Evolutionary conservation across 441 rosid genomes (phyloP).

Genomic region (Syzygium malaccense): DNA sequence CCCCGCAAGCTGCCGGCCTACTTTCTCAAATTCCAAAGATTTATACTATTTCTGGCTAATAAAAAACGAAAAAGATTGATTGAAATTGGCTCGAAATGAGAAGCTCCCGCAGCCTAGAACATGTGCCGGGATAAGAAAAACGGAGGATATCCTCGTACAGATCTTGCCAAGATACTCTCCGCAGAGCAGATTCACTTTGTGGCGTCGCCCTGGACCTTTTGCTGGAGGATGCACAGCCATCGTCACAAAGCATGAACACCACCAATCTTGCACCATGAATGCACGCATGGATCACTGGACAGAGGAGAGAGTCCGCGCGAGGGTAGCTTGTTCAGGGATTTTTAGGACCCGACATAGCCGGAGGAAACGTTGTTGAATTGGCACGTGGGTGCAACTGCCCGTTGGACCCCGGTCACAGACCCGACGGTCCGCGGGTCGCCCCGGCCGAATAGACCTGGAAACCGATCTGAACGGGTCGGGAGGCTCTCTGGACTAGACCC

Average conservation of each 20-base stretch:
- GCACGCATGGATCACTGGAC: not conserved
- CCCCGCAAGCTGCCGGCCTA: not conserved
- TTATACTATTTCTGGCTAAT: not conserved
- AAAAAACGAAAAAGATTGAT: not conserved
- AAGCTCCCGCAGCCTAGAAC: not conserved
- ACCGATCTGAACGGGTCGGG: not conserved
- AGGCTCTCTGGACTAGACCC: not conserved
- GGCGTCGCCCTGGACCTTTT: not conserved
- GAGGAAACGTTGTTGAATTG: not conserved
- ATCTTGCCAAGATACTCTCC: not conserved
- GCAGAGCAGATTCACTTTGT: not conserved
- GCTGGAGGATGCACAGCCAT: not conserved
- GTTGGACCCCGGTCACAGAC: not conserved
- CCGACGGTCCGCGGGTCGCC: rapidly evolving
- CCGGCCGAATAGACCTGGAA: rapidly evolving
- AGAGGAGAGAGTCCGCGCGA: not conserved
- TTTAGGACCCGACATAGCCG: not conserved
- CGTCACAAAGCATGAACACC: not conserved
- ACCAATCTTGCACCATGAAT: not conserved
- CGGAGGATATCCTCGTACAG: not conserved
- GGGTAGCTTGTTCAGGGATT: not conserved
- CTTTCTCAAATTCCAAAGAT: not conserved
- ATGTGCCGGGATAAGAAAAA: not conserved
- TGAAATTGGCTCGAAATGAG: not conserved
- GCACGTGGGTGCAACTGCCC: rapidly evolving